These are phyloP conservation scores for Globisporangium apiculatum DNA, from an alignment of 352 stramenopile genomes.

Conservation along the genomic window DNA sequence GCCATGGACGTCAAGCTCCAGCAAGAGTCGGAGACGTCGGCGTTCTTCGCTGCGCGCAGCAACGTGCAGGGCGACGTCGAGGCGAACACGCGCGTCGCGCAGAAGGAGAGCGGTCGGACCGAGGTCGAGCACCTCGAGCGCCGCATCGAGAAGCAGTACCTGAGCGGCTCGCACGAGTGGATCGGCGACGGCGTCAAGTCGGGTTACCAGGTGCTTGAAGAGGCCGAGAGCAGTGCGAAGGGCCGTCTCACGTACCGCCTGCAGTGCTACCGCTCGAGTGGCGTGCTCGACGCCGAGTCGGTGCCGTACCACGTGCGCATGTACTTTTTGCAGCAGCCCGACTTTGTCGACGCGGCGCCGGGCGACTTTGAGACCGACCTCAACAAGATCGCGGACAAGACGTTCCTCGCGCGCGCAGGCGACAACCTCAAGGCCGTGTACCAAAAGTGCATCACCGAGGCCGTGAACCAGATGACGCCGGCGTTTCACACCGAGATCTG, in stretches of 20 bases:
- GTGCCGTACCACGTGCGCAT: constrained; percentile 81
- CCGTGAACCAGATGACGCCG: constrained; percentile 69
- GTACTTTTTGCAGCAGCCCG: constrained; percentile 75
- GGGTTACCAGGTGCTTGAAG: constrained; percentile 71
- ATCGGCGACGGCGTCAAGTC: constrained; percentile 78
- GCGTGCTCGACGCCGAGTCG: constrained; percentile 59
- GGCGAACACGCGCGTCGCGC: constrained; percentile 40
- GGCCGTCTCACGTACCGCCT: constrained; percentile 63
- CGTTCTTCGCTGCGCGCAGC: constrained; percentile 78
- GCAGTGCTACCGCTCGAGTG: constrained; percentile 80
- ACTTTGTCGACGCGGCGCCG: constrained; percentile 53
- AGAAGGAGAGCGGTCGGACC: constrained; percentile 43
- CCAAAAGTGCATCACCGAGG: constrained; percentile 69
- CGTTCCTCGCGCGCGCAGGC: constrained; percentile 65
- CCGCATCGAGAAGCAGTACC: constrained; percentile 72
- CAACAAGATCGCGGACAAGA: constrained; percentile 67
- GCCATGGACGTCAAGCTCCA: constrained; percentile 77
- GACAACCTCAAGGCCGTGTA: constrained; percentile 66
- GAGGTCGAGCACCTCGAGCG: constrained; percentile 72
- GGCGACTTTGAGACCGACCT: constrained; percentile 65
- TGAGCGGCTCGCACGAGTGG: constrained; percentile 54
- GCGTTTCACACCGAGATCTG: constrained; percentile 77
- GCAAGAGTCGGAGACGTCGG: constrained; percentile 56
- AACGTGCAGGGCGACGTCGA: constrained; percentile 68
- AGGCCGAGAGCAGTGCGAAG: constrained; percentile 38